Percentiles rank a stretch among this genome's conserved stretches.
These are phyloP conservation scores for Brasenia schreberi DNA, from an alignment of 164 flowering plant species.

Conservation along the genomic window DNA sequence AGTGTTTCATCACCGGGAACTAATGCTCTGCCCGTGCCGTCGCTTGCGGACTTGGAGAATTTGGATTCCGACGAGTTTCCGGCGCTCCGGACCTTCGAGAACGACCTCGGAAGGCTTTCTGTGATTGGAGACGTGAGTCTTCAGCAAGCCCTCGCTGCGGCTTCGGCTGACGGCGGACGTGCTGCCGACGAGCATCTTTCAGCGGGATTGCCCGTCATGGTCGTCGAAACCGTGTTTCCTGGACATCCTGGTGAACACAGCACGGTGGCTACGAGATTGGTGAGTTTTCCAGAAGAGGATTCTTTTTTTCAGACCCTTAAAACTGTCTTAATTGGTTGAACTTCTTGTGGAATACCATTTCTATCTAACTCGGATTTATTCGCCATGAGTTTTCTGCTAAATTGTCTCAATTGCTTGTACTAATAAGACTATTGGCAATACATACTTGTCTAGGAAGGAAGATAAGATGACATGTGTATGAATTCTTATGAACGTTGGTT, in stretches of 20 bases:
- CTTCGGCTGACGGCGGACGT: slow-evolving; percentile 73
- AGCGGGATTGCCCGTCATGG: slow-evolving; percentile 54
- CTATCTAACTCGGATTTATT: not conserved
- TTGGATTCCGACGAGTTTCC: slow-evolving; percentile 27
- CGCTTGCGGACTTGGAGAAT: not conserved
- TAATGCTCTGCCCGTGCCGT: not conserved
- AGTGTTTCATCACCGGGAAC: not conserved
- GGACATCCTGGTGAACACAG: slow-evolving; percentile 46
- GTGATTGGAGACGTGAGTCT: slow-evolving; percentile 58
- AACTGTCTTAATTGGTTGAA: no score
- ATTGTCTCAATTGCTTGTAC: no score
- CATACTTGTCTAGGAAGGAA: no score
- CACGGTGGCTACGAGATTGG: slow-evolving; percentile 80
- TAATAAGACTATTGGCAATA: no score
- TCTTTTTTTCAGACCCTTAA: no score
- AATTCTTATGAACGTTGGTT: no score
- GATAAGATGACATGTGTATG: no score
- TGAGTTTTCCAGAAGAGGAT: slow-evolving; percentile 15
- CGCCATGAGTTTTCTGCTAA: not conserved
- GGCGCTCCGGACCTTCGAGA: slow-evolving; percentile 59
- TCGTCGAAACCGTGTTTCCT: slow-evolving; percentile 74
- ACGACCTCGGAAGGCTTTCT: slow-evolving; percentile 46
- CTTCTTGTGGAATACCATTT: not conserved
- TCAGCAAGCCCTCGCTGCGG: slow-evolving; percentile 79
- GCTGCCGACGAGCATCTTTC: slow-evolving; percentile 63